phyloP scores from a whole-genome alignment of 2,329 filamentous ascomycete genomes.

The Myriosclerotinia duriaeana region DNA sequence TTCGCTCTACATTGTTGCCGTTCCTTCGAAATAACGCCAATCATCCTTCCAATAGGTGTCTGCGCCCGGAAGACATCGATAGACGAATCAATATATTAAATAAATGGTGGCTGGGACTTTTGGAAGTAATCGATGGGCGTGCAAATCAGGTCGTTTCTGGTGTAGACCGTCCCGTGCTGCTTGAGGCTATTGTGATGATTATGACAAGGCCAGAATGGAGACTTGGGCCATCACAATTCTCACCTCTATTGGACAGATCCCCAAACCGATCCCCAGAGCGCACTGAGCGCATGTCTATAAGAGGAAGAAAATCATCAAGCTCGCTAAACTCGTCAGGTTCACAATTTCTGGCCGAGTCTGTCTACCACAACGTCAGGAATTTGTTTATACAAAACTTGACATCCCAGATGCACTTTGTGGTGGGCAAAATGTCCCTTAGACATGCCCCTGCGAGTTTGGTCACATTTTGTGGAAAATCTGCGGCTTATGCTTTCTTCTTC shows the following conservation, averaged over 20 bases:
- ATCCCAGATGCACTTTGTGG: conserved; percentile 68
- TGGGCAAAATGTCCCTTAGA: conserved; percentile 70
- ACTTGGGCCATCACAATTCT: conserved; percentile 57
- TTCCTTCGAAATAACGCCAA: conserved; percentile 61
- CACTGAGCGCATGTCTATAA: conserved; percentile 32
- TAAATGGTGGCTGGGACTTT: conserved; percentile 71
- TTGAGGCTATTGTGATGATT: conserved; percentile 68
- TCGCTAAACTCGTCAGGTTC: conserved; percentile 60
- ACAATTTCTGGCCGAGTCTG: conserved; percentile 67
- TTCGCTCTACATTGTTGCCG: conserved; percentile 62
- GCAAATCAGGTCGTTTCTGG: conserved; percentile 69
- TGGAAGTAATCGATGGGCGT: conserved; percentile 67
- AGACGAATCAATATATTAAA: conserved; percentile 66
- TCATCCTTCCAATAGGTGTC: conserved; percentile 56
- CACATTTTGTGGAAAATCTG: conserved; percentile 70
- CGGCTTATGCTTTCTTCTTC: conserved; percentile 73
- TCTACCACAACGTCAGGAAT: conserved; percentile 70
- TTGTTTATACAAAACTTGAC: conserved; percentile 68
- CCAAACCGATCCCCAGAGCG: conserved; percentile 34
- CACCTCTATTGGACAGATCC: conserved; percentile 49
- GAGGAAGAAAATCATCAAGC: conserved; percentile 44
- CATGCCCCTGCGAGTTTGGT: conserved; percentile 57
- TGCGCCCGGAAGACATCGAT: conserved; percentile 69
- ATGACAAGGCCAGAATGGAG: conserved; percentile 73
- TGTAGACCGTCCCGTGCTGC: conserved; percentile 65